Base-by-base conservation (phyloP, 306 rosid species). In the Medicago ruthenica region DNA sequence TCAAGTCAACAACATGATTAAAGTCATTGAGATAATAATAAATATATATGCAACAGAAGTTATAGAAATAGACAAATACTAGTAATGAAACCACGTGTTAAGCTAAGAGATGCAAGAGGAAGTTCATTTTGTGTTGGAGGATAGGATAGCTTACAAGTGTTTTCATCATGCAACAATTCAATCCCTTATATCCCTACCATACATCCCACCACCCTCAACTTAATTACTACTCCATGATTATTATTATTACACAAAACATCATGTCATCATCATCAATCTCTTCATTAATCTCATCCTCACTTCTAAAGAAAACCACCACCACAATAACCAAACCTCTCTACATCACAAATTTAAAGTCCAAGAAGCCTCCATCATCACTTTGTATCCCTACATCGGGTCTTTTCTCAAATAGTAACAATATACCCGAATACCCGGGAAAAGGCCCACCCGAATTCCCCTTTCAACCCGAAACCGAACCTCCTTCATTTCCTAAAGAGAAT, bases 221-320 rank as follows among this genome's bases (percentile, higher is more conserved):
- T 59, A 24, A 72, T 2, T 4, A 36, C 31, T 27, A 27, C 31
- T 27, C 31, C 9, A 40, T 2, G 14, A 58, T 12, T 6, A 21
- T 21, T 6, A 58, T 12, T 6, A 21, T 21, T 6, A 0, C 6
- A 8, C 3, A 7, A 20, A 42, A 13, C n/a, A 61, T 0, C 67
- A 79, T 72, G 78, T 53, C 75, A n/a, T 75, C 79, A n/a, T 76
- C 85, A n/a, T 51, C 89, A 16, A 39, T 84, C 44, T 50, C 87
- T 24, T 66, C 81, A 21, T 14, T 83, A 60, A 50, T 86, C 76
- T 82, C 90, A 18, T 82, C 75, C 45, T n/a, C 83, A 27, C 50
- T 83, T 45, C 1, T 90, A 2, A 90, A 79, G 44, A 84, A 79
- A 76, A 76, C 76, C 40, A 27, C 70, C 14, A 79, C 75, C 75